These are phyloP conservation scores for Myriosclerotinia scirpicola DNA, from an alignment of 2,329 filamentous ascomycete genomes.

Conservation along the genomic window DNA sequence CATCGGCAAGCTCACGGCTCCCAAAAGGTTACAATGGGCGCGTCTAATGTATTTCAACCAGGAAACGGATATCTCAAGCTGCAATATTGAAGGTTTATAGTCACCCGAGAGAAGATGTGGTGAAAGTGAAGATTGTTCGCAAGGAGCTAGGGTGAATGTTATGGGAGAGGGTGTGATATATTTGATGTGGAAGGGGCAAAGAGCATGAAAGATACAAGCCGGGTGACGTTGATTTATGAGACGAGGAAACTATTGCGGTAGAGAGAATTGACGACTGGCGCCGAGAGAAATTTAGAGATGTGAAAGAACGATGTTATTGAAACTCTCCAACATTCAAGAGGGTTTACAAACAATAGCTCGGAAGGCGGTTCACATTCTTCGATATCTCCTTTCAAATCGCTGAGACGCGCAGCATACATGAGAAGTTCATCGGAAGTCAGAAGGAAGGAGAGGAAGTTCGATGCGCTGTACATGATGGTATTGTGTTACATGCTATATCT, in stretches of 20 bases:
- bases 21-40: neutral
- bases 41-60: too few species aligned
- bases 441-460: neutral
- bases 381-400: neutral
- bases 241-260: neutral
- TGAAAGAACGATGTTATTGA: neutral
- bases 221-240: neutral
- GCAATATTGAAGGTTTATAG: neutral
- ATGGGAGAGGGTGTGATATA: too few species aligned
- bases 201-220: neutral
- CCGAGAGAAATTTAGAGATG: neutral
- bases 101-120: too few species aligned
- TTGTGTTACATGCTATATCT: constrained; percentile 22
- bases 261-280: neutral
- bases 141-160: too few species aligned
- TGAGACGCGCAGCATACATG: neutral
- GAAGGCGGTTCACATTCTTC: too few species aligned
- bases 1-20: neutral
- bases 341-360: neutral
- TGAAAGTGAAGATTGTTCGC: too few species aligned
- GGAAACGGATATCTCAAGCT: neutral
- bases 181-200: too few species aligned
- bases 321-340: neutral
- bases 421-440: neutral
- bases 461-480: constrained; percentile 4